A percentile compares a stretch with the other conserved stretches of the same genome.
phyloP scores from a whole-genome alignment of 768 basidiomycete species.

The Trametes coccinea region DNA sequence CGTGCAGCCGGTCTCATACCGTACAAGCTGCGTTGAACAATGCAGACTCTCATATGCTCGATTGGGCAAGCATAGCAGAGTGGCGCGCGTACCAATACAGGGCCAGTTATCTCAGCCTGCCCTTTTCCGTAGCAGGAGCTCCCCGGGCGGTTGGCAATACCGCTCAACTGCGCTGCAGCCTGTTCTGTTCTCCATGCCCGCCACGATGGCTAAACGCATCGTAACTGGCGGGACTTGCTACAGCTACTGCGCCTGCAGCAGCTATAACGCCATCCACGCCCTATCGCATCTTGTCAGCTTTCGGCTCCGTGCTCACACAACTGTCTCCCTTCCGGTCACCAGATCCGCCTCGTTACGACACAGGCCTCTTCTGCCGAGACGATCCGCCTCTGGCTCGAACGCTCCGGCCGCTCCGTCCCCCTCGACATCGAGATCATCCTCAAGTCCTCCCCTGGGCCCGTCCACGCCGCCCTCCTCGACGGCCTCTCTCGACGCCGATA shows the following conservation, averaged over 20 bases:
- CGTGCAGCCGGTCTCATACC: too few species aligned
- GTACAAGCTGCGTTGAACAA: too few species aligned
- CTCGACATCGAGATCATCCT: constrained; percentile 82
- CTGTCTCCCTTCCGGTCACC: constrained; percentile 11
- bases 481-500: constrained; percentile 14
- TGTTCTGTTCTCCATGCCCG: too few species aligned
- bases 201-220: neutral
- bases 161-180: too few species aligned
- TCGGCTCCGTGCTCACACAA: neutral
- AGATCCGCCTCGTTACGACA: constrained; percentile 76
- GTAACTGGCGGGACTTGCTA: neutral
- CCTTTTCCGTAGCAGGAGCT: neutral
- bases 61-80: too few species aligned
- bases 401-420: constrained; percentile 67
- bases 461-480: constrained; percentile 11
- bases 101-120: neutral
- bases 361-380: constrained; percentile 74
- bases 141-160: neutral
- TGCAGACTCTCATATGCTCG: too few species aligned
- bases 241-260: neutral
- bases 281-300: too few species aligned
- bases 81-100: too few species aligned
- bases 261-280: neutral
- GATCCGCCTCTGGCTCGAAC: constrained; percentile 80
- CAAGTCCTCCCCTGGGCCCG: constrained; percentile 31